A percentile compares a stretch with the other conserved stretches of the same genome.
phyloP scores from a whole-genome alignment of 2,329 filamentous ascomycete genomes.

The Dothideomycetidae sp. region DNA sequence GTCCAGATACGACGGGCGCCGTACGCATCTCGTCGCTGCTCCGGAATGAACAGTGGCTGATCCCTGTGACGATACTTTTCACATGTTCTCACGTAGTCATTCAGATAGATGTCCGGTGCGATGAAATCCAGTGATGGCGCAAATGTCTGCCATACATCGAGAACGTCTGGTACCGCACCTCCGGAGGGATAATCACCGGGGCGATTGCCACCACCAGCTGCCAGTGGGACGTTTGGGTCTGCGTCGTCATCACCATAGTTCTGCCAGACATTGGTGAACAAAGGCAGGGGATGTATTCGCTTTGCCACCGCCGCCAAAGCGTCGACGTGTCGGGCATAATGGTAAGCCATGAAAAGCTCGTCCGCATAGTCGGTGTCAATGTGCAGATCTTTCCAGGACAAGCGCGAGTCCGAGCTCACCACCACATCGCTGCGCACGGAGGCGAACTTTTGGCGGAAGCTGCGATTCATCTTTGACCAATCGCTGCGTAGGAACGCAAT shows the following conservation, averaged over 20 bases:
- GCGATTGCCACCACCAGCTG: constrained; percentile 30
- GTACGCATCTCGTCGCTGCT: constrained; percentile 37
- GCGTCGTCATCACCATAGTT: constrained; percentile 26
- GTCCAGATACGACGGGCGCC: constrained; percentile 31
- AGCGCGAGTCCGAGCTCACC: constrained; percentile 12
- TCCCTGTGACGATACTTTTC: constrained; percentile 29
- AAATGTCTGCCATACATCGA: constrained; percentile 33
- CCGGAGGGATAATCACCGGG: constrained; percentile 37
- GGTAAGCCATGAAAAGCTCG: constrained; percentile 37
- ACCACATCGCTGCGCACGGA: constrained; percentile 17
- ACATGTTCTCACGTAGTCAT: constrained; percentile 34
- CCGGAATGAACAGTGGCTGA: constrained; percentile 38
- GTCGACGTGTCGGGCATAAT: constrained; percentile 30
- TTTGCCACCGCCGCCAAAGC: constrained; percentile 30
- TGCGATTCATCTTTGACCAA: constrained; percentile 1
- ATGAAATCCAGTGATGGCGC: constrained; percentile 33
- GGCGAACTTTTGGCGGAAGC: constrained; percentile 15
- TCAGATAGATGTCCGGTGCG: constrained; percentile 36
- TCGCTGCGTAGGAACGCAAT: constrained; percentile 17
- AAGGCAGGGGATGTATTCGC: constrained; percentile 27
- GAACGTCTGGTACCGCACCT: constrained; percentile 28
- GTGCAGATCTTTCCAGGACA: constrained; percentile 29
- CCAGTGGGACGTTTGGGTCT: constrained; percentile 23
- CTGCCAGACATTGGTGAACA: constrained; percentile 36
- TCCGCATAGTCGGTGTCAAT: constrained; percentile 26